Base-by-base conservation (phyloP, 148 eudicot species). In the Fagopyrum homotropicum region DNA sequence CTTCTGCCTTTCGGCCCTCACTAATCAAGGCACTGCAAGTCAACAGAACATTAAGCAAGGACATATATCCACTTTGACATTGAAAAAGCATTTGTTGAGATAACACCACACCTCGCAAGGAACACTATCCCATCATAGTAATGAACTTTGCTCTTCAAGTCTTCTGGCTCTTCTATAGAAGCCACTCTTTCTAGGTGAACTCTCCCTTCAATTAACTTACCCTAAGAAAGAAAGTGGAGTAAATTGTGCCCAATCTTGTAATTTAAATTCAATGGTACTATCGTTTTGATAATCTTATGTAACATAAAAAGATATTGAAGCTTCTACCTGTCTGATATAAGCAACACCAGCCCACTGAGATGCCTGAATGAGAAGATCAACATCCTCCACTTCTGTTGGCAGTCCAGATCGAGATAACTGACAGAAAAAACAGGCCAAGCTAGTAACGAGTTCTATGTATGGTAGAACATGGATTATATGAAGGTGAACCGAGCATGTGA, bases 151-250 rank as follows among this genome's bases (percentile, higher is more conserved):
- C 81, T 84, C 59, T 59, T 78, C 40, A 81, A 15, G 76, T 92
- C 88, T 71, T 84, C 92, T 17, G 97, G 99, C 80, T 88, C 99
- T 75, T 85, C 80, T 72, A 90, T 45, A 71, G 80, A 78, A 69
- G 80, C 87, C 78, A 95, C 70, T 83, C 92, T 85, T 82, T 95
- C 92, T 30, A 92, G 86, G 88, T 89, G 93, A 44, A 48, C 74
- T 75, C 88, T 80, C 15, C 87, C 87, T 81, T 95, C 92, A 70
- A 79, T 85, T 47, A 40, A 40, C 75, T 82, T 92, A 2, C 87
- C 96, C 96, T 94, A 82, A 43, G 29, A 68, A 19, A 66, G 3
- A 68, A 60, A 17, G 74, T 52, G n/a, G 45, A 45, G 48, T 15
- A 57, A 12, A 50, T 17, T 54, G 60, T 29, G 14, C 10, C 70